A percentile compares a stretch with the other conserved stretches of the same genome.
These are phyloP conservation scores for Plasmodium berghei DNA, from an alignment of 169 alveolate genomes.

Conservation along the genomic window DNA sequence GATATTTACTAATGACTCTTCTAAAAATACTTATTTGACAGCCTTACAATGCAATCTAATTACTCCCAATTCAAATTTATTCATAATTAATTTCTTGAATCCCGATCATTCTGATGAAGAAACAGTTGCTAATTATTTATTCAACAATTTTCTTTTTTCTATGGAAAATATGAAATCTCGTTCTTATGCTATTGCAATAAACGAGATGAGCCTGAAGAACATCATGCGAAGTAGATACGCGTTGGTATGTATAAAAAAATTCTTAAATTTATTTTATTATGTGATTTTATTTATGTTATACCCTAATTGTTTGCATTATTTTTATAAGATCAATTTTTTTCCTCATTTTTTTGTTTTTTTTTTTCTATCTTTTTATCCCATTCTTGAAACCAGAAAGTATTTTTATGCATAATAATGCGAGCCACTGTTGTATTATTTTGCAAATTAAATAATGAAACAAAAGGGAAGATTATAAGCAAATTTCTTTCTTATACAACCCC, in stretches of 20 bases:
- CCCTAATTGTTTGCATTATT: background rate
- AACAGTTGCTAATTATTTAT: constrained; percentile 27
- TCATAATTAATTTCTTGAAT: constrained; percentile 44
- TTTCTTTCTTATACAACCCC: constrained; percentile 43
- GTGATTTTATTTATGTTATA: background rate
- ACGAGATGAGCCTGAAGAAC: constrained; percentile 44
- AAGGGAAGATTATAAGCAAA: constrained; percentile 61
- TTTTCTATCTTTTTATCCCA: background rate
- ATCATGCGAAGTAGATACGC: constrained; percentile 78
- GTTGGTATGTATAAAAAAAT: constrained; percentile 68
- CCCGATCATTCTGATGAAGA: constrained; percentile 9
- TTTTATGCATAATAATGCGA: constrained; percentile 64
- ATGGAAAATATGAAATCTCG: constrained; percentile 49
- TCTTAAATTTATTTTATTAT: background rate
- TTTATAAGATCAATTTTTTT: background rate
- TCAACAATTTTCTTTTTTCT: constrained; percentile 75
- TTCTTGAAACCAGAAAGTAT: constrained; percentile 32
- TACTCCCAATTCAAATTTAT: constrained; percentile 37
- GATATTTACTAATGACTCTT: constrained; percentile 72
- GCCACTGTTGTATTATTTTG: constrained; percentile 69
- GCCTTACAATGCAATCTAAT: constrained; percentile 67
- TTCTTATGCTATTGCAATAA: constrained; percentile 64
- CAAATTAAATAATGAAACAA: constrained; percentile 53
- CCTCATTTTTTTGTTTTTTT: background rate
- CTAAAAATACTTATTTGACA: constrained; percentile 72